These are phyloP conservation scores for Boechera divaricarpa DNA, from an alignment of 345 rosid species.

Conservation along the genomic window DNA sequence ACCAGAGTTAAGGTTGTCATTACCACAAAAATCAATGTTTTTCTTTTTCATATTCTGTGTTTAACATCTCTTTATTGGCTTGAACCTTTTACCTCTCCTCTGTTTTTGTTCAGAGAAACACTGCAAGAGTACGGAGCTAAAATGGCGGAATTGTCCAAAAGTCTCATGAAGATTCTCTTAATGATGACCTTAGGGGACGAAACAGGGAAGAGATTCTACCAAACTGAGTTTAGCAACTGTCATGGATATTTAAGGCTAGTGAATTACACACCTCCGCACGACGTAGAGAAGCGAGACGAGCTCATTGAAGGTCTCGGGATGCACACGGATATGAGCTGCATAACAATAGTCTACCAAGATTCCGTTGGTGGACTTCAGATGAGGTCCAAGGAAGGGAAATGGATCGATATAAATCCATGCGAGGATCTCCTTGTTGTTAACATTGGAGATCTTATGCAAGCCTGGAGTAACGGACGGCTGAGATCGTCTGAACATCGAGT, in stretches of 20 bases:
- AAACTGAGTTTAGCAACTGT: conserved; percentile 59
- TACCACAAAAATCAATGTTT: not conserved
- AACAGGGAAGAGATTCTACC: conserved; percentile 45
- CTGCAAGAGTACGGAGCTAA: conserved; percentile 64
- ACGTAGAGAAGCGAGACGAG: conserved; percentile 48
- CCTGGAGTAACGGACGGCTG: conserved; percentile 76
- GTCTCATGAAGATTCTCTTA: conserved; percentile 54
- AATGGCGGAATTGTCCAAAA: conserved; percentile 63
- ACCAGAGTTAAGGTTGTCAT: conserved; percentile 55
- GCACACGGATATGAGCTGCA: conserved; percentile 90
- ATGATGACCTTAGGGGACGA: conserved; percentile 53
- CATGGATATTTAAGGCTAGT: conserved; percentile 72
- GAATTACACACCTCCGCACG: conserved; percentile 62
- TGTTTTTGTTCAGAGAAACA: conserved; percentile 49
- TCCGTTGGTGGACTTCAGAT: conserved; percentile 74
- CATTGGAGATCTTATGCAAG: conserved; percentile 77
- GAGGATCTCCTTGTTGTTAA: conserved; percentile 64
- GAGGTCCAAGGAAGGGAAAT: conserved; percentile 67
- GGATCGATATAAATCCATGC: conserved; percentile 59
- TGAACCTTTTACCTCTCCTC: not conserved
- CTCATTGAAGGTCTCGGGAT: conserved; percentile 76
- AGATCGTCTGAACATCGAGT: conserved; percentile 82
- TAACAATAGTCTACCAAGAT: conserved; percentile 74
- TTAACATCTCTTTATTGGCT: conserved; percentile 2
- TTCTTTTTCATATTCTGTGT: conserved; percentile 13